These are phyloP conservation scores for Crithidia sp. DNA, from an alignment of 208 protist genomes.

Conservation along the genomic window DNA sequence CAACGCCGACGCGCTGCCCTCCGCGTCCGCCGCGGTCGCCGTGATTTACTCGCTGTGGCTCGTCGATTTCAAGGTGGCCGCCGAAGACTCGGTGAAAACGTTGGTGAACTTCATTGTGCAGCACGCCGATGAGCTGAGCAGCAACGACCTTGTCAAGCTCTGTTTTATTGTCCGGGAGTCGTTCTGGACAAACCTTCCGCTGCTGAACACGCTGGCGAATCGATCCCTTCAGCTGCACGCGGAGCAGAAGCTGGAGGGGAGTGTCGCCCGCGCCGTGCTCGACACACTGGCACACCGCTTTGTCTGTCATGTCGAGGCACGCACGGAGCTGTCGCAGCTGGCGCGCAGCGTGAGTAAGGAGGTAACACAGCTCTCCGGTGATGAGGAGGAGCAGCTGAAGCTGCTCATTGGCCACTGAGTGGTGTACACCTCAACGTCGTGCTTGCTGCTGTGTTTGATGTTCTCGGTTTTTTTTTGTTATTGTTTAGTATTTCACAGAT, in stretches of 20 bases:
- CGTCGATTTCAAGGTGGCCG: slow-evolving; percentile 51
- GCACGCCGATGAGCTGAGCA: slow-evolving; percentile 45
- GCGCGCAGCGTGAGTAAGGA: slow-evolving; percentile 82
- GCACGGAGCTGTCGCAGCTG: slow-evolving; percentile 57
- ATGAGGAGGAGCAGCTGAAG: slow-evolving; percentile 66
- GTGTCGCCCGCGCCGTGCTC: slow-evolving; percentile 55
- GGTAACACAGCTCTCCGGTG: slow-evolving; percentile 55
- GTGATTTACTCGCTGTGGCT: slow-evolving; percentile 71
- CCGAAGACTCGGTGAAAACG: slow-evolving; percentile 11
- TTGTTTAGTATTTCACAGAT: slow-evolving; percentile 1
- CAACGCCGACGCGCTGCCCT: slow-evolving; percentile 29
- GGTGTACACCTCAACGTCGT: not conserved
- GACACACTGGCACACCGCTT: slow-evolving; percentile 61
- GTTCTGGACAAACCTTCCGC: slow-evolving; percentile 46
- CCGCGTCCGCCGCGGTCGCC: slow-evolving; percentile 52
- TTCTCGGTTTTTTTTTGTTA: not conserved
- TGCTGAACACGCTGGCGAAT: slow-evolving; percentile 59
- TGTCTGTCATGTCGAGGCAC: slow-evolving; percentile 54
- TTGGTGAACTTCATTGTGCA: slow-evolving; percentile 50
- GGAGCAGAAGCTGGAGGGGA: slow-evolving; percentile 40
- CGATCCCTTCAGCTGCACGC: slow-evolving; percentile 45
- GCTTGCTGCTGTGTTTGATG: not conserved
- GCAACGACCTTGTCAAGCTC: slow-evolving; percentile 51
- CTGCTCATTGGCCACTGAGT: slow-evolving; percentile 44
- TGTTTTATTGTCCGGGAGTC: slow-evolving; percentile 59